Evolutionary conservation across 208 protist genomes (phyloP).

Genomic region (Lotmaria passim): DNA sequence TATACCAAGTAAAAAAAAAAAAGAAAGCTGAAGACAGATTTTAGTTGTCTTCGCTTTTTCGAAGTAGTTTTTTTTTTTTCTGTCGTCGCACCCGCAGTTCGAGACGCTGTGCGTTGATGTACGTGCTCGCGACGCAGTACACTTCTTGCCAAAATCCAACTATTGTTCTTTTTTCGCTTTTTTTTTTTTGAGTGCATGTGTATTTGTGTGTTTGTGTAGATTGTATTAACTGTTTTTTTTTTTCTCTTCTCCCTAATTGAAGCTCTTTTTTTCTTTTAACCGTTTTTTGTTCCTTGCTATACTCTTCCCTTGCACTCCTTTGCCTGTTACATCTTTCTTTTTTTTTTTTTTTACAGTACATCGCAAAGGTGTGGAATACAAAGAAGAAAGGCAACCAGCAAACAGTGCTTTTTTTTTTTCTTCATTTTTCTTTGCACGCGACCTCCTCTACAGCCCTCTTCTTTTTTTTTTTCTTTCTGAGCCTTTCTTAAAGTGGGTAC

Average conservation of each 20-base stretch:
- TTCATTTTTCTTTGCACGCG: neutral
- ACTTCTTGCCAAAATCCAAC: too few species aligned
- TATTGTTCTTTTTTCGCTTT: neutral
- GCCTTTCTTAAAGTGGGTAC: neutral
- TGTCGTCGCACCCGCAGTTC: too few species aligned
- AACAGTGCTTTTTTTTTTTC: too few species aligned
- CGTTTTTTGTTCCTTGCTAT: slow-evolving; percentile 9
- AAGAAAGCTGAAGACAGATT: too few species aligned
- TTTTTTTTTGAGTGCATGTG: slow-evolving; percentile 5
- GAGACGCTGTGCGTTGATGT: too few species aligned
- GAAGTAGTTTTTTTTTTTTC: neutral
- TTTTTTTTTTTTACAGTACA: too few species aligned
- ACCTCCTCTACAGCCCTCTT: neutral
- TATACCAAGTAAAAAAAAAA: too few species aligned
- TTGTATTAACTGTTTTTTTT: slow-evolving; percentile 6
- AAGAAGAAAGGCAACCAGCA: too few species aligned
- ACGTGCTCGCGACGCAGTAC: too few species aligned
- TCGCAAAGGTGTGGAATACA: neutral
- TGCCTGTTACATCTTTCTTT: neutral
- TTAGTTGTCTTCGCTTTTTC: neutral
- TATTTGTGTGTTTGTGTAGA: too few species aligned
- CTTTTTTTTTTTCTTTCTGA: slow-evolving; percentile 4
- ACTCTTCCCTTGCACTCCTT: neutral
- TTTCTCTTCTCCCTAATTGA: neutral
- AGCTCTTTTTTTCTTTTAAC: neutral